Evolutionary conservation across 768 basidiomycete genomes (phyloP).

Genomic region (Auricularia cornea): DNA sequence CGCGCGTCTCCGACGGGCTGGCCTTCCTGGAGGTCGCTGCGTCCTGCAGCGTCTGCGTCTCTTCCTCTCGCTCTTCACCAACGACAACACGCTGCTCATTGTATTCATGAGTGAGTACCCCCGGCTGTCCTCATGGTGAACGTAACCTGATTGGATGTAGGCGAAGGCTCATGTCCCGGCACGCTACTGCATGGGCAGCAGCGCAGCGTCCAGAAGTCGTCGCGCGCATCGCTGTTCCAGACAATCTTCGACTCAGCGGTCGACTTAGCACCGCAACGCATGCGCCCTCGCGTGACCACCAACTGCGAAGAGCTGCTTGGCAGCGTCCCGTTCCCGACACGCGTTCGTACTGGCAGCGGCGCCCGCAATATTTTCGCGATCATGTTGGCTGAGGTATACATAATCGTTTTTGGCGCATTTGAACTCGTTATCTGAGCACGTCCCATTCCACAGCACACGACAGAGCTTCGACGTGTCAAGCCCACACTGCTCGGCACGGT

Average conservation of each 20-base stretch:
- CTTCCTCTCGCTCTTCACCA: slow-evolving; percentile 90
- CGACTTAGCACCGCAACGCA: neutral
- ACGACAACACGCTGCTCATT: slow-evolving; percentile 87
- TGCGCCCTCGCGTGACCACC: neutral
- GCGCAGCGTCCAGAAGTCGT: slow-evolving; percentile 24
- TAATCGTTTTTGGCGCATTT: slow-evolving; percentile 14
- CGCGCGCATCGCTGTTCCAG: slow-evolving; percentile 28
- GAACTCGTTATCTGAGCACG: slow-evolving; percentile 1
- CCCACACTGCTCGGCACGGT: slow-evolving; percentile 58
- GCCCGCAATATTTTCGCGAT: slow-evolving; percentile 53
- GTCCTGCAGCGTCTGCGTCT: slow-evolving; percentile 76
- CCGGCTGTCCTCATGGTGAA: neutral
- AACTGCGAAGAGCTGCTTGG: neutral
- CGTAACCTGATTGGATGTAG: neutral
- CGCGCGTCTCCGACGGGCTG: slow-evolving; percentile 20
- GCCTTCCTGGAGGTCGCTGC: slow-evolving; percentile 69
- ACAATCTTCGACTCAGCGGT: neutral
- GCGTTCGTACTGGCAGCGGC: slow-evolving; percentile 60
- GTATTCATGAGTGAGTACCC: slow-evolving; percentile 37
- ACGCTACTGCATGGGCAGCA: slow-evolving; percentile 16
- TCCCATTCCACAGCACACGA: slow-evolving; percentile 46
- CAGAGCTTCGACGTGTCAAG: slow-evolving; percentile 59
- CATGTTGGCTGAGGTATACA: slow-evolving; percentile 54
- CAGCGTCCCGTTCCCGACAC: slow-evolving; percentile 49
- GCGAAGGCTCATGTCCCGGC: slow-evolving; percentile 12